A percentile compares a stretch with the other conserved stretches of the same genome.
Conservation (phyloP, 176 grass and related monocot species). For the Musa beccarii region DNA sequence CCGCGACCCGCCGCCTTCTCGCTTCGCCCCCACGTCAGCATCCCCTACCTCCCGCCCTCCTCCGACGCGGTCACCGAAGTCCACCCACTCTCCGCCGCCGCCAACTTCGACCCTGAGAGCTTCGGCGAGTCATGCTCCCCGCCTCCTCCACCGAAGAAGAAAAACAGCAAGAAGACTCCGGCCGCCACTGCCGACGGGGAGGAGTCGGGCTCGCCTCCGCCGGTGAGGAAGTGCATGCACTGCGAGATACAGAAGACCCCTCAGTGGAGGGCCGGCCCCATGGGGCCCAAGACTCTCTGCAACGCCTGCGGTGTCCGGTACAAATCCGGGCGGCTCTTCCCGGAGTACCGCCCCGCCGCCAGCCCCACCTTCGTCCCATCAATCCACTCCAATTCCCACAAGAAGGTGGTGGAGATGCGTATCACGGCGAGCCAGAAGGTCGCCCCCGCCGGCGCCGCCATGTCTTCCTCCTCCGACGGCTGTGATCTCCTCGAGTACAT, state of each 20-base stretch:
- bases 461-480: conserved; percentile 21
- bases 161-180: conserved; percentile 43
- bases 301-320: conserved; percentile 95
- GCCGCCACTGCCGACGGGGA: conserved; percentile 34
- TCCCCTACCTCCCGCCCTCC: conserved; percentile 23
- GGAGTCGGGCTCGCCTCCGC: conserved; percentile 20
- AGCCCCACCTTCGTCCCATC: conserved; percentile 84
- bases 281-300: conserved; percentile 96
- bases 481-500: conserved; percentile 77
- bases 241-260: conserved; percentile 98
- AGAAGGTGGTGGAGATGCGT: conserved; percentile 99
- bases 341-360: conserved; percentile 89
- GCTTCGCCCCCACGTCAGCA: conserved; percentile 18
- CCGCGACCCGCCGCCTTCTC: conserved; percentile 53
- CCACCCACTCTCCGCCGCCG: conserved; percentile 31
- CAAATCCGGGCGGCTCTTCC: conserved; percentile 95
- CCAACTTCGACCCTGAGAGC: conserved; percentile 16
- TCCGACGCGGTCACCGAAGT: conserved; percentile 14
- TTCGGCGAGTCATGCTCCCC: conserved; percentile 24
- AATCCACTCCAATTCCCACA: conserved; percentile 95
- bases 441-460: background rate
- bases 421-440: conserved; percentile 26
- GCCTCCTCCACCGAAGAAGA: conserved; percentile 53
- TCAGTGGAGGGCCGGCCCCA: conserved; percentile 87
- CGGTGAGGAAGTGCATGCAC: conserved; percentile 91